Base-by-base conservation (phyloP, 768 basidiomycete genomes). In the Exidia glandulosa region DNA sequence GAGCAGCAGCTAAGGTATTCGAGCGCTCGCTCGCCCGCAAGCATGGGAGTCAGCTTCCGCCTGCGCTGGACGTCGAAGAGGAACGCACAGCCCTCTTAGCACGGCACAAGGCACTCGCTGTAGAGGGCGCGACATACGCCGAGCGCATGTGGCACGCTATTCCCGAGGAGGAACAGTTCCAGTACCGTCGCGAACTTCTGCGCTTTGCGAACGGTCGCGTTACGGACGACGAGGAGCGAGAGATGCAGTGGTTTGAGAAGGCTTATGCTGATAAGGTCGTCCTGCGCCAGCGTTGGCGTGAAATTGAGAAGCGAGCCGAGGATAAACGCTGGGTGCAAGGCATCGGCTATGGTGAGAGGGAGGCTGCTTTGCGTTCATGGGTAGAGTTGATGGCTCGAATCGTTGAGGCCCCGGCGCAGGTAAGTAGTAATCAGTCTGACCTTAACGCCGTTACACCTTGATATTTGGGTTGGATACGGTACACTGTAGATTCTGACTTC, bases 151-250 rank as follows among this genome's bases (percentile, higher is more conserved):
- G 86, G 86, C 77, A 82, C 66, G 70, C 72, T 12, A 75, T 87
- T 60, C 70, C 71, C 32, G 70, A 70, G 3, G 61, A 72, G 50
- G 80, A 84, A 58, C 87, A 88, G 66, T 91, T 83, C 70, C 75
- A 78, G 27, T 90, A 92, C 68, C 79, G 85, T 13, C 83, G 86
- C 59, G 73, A 71, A 25, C 69, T 92, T 59, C 76, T 78, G 59
- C 72, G 71, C 6, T 80, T 87, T 63, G 77, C 77, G 9, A 16
- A 2, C 72, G 70, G 23, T 55, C 56, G 23, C 60, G 33, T 55
- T 73, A 67, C 64, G 36, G 62, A 67, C 50, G 68, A 69, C 19
- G 67, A 67, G 55, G 69, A 67, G 19, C 63, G 67, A 23, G 67
- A 69, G 56, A 71, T 72, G 58, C 81, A 70, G 2, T 90, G 88